Evolutionary conservation across 2,329 filamentous ascomycete species (phyloP), one percentile per base, ranked within the genome.

Genomic region (Alternaria incomplexa): DNA sequence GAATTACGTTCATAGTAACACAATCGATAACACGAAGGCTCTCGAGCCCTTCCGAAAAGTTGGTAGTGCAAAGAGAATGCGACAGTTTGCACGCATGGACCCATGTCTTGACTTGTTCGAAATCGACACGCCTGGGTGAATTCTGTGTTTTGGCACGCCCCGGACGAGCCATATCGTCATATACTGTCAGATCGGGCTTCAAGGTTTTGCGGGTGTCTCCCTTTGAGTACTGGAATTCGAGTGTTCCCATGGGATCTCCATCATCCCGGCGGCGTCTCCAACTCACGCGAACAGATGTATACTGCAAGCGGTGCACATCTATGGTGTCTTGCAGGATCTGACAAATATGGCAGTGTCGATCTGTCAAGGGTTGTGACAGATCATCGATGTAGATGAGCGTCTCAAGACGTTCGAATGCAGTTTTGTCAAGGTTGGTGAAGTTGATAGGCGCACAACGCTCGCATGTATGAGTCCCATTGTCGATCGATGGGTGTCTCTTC

Each of bases 31-130:
- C 4, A 1, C 36, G 15, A 40, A 40, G 36, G n/a, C 0, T 11
- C n/a, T 40, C 6, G 0, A 40, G 36, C n/a, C 0, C 4, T 2
- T 17, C 3, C 3, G n/a, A 0, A 11, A 3, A 40, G 36, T 3
- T 4, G 9, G n/a, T 1, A 6, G 36, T 10, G 36, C 36, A 40
- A 6, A 0, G 0, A 0, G n/a, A 1, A 40, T 40, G 36, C 15
- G n/a, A 40, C n/a, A 3, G 2, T 17, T 40, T 40, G 36, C 36
- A 40, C 3, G 36, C n/a, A 17, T 17, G 1, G 0, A 40, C 2
- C 36, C 36, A 40, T 40, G 2, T 40, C 9, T 17, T 40, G 2
- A n/a, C 9, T 3, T 3, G n/a, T 11, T 6, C 9, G 9, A 40
- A 40, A 11, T 40, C 15, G n/a, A 40, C 9, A 40, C 36, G 36